Evolutionary conservation across 1,139 yeast genomes (phyloP).

Genomic region (Candida anutae): DNA sequence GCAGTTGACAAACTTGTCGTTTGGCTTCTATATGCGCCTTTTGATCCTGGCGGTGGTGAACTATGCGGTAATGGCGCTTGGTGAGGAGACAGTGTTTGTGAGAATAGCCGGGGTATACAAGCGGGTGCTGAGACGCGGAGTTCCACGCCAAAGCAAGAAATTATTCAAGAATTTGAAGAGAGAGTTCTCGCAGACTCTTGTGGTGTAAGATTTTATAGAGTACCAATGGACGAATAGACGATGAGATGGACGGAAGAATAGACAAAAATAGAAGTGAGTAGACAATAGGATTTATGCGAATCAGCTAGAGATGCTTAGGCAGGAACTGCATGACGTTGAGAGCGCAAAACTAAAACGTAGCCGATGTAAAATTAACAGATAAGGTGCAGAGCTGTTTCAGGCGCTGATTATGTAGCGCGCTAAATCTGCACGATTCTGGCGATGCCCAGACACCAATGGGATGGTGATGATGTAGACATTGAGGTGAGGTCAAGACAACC

Average conservation of each 20-base stretch:
- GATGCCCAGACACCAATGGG: too few species aligned
- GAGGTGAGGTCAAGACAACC: too few species aligned
- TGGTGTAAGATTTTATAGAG: neutral
- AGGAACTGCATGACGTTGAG: too few species aligned
- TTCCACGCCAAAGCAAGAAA: conserved; percentile 27
- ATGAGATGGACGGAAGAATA: neutral
- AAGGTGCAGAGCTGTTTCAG: too few species aligned
- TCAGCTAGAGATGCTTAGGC: too few species aligned
- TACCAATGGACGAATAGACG: neutral
- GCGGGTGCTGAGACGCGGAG: conserved; percentile 10
- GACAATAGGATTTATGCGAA: too few species aligned
- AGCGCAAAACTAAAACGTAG: too few species aligned
- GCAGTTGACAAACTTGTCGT: conserved; percentile 63
- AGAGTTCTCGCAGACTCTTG: conserved; percentile 11
- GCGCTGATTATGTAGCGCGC: too few species aligned
- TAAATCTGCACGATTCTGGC: too few species aligned
- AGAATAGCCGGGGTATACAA: conserved; percentile 25
- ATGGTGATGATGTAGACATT: too few species aligned
- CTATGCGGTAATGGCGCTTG: conserved; percentile 37
- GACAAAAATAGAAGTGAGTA: too few species aligned
- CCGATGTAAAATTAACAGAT: too few species aligned
- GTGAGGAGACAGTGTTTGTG: conserved; percentile 31
- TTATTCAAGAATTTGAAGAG: conserved; percentile 28
- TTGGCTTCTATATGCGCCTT: conserved; percentile 43
- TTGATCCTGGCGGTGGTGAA: conserved; percentile 42